Evolutionary conservation across 129 eudicot genomes (phyloP), one percentile per base, ranked within the genome.

Genomic region (Flaveria trinervia): DNA sequence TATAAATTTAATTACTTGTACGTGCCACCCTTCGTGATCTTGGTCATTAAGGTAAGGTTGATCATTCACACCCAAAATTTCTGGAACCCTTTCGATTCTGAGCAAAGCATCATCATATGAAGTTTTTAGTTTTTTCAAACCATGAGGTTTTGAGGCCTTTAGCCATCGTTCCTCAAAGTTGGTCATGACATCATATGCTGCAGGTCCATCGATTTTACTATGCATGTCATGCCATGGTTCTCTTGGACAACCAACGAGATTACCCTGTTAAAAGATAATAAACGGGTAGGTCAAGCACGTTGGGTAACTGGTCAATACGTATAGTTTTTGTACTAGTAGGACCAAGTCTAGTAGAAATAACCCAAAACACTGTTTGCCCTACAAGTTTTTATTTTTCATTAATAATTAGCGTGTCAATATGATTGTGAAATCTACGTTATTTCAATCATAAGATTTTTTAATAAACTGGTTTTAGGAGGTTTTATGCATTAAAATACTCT

Each of bases 161-260:
- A 84, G 17, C 98, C 98, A 92, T 17, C 98, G 84, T 70, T 92
- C 96, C 73, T 92, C 92, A 72, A 92, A 92, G 84, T 92, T 92
- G 50, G 85, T 77, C 62, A 92, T 79, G 26, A 92, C 89, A 76
- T 92, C 98, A 59, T 92, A 92, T 68, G 98, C 98, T 68, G 98
- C 98, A 1, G 98, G 98, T 45, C 98, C 98, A 82, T 92, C 93
- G 20, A 92, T 88, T 80, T 84, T 88, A 77, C 90, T 70, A 83
- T 92, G 98, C 90, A 92, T 83, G 68, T 92, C 98, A 81, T 92
- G 98, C 98, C 98, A 92, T 72, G 98, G 98, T 81, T 92, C 98
- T 85, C 98, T 84, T 83, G 98, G 98, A 86, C 98, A 92, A 52
- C 90, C 96, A 61, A 75, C 43, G 49, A 77, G 72, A 72, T 68